Base-by-base conservation (phyloP, 1,139 yeast genomes). In the Entelexis paramagnoliae region DNA sequence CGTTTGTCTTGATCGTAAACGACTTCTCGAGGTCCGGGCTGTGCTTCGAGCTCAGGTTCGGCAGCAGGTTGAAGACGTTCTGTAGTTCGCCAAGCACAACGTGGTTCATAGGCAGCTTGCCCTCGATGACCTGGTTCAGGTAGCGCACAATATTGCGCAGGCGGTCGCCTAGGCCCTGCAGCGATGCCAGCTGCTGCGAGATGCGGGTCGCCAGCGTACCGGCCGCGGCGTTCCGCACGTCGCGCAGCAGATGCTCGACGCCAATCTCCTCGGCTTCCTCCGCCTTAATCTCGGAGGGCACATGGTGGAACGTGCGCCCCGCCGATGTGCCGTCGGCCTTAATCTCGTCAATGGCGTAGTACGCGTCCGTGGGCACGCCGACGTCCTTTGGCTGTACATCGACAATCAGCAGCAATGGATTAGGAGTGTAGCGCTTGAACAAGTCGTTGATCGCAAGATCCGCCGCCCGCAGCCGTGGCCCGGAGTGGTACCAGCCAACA, bases 261-360 rank as follows among this genome's bases (percentile, higher is more conserved):
- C 98, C 98, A 61, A 93, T 93, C 69, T 93, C 99, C 69, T 93
- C 98, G 3, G 98, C 98, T 67, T 93, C 98, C 66, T 93, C 98
- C 3, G 99, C 99, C 65, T 87, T 94, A 58, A 93, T 88, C 32
- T 80, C 75, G 14, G 96, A 85, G 14, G 97, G 95, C 38, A 89
- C 82, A 68, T 93, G 98, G 39, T 87, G 80, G 71, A 91, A 91
- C 1, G 97, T 89, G 69, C 82, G 82, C 64, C 88, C 95, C 3
- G 95, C 86, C 4, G 91, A 80, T 1, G 95, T 79, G n/a, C 98
- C 98, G 68, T 89, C 97, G 63, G 88, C 93, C 66, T 88, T 89
- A 58, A 91, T 86, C 70, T 91, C 98, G 64, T 93, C 97, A 40
- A 91, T 81, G 4, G 97, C 94, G 61, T 81, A 75, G 66, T 93